These are phyloP conservation scores for Vigna nakashimae DNA, from an alignment of 306 rosid species.

Conservation along the genomic window DNA sequence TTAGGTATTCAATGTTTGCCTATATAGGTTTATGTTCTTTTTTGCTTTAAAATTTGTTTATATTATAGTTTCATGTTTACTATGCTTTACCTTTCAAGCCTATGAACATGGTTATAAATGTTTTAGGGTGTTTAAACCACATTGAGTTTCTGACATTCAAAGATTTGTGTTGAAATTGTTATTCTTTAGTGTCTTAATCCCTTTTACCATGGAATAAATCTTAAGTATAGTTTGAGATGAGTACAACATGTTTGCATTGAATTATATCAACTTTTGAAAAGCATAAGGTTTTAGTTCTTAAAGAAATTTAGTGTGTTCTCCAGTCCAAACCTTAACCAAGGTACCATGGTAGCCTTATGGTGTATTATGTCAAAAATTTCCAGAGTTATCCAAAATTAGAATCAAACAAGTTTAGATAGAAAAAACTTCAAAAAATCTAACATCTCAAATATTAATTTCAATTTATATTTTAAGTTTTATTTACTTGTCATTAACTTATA, in stretches of 20 bases:
- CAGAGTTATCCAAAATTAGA: slow-evolving; percentile 8
- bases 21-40: not conserved
- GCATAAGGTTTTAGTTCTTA: not conserved
- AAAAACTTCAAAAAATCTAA: slow-evolving; percentile 7
- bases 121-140: not conserved
- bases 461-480: too few species aligned
- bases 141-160: too few species aligned
- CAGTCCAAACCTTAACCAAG: slow-evolving; percentile 14
- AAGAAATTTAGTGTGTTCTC: slow-evolving; percentile 2
- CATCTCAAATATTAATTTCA: not conserved
- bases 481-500: too few species aligned
- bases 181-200: slow-evolving; percentile 25
- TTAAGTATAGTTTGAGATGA: slow-evolving; percentile 28
- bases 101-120: not conserved
- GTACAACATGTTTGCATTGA: slow-evolving; percentile 6
- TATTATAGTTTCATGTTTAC: not conserved
- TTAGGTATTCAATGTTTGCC: not conserved
- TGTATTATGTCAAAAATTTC: not conserved
- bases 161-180: not conserved
- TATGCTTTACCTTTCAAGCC: not conserved
- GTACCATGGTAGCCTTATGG: not conserved
- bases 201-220: slow-evolving; percentile 8
- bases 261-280: slow-evolving; percentile 11
- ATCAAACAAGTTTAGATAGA: slow-evolving; percentile 8
- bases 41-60: not conserved